Base-by-base conservation (phyloP, 257 asterid species). In the Lavandula angustifolia region DNA sequence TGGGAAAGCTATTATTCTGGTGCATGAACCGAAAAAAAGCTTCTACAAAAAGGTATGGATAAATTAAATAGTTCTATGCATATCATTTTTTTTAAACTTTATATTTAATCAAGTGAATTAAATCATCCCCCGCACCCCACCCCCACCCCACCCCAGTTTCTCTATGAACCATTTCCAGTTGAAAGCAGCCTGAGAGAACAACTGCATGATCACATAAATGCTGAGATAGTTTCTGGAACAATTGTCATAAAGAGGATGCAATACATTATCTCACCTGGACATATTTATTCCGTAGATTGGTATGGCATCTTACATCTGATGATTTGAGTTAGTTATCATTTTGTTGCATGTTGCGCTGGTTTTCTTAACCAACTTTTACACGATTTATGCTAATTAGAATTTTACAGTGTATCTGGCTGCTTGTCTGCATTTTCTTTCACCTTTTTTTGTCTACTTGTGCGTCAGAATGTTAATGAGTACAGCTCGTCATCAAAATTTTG, bases 231-330 rank as follows among this genome's bases (percentile, higher is more conserved):
- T 76, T 85, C 97, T 69, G 92, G 96, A 80, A 89, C 99, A 70
- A 89, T 92, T 73, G 83, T 69, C 91, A 87, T 70, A 92, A 85
- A 82, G 95, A 89, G 80, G 99, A 89, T 68, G 99, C 96, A 37
- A 63, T 92, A 75, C 96, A 92, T 80, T 92, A 92, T 80, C 99
- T 92, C 80, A 89, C 97, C 59, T 92, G 99, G 99, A 92, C 99
- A 41, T 92, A 92, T 78, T 79, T 89, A 76, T 92, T 87, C 76
- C 94, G 97, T 48, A 84, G 97, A 92, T 73, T 92, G 97, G 99
- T 92, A 89, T 56, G 79, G 61, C 32, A 64, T 66, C 56, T 60
- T 47, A 38, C 51, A 16, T 42, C 42, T 58, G 22, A 69, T 58
- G 64, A 55, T 57, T 18, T 42, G 51, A 58, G 12, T 44, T 51